Evolutionary conservation across 225 moss, liverwort and hornwort species (phyloP).

Genomic region (Bryum argenteum): DNA sequence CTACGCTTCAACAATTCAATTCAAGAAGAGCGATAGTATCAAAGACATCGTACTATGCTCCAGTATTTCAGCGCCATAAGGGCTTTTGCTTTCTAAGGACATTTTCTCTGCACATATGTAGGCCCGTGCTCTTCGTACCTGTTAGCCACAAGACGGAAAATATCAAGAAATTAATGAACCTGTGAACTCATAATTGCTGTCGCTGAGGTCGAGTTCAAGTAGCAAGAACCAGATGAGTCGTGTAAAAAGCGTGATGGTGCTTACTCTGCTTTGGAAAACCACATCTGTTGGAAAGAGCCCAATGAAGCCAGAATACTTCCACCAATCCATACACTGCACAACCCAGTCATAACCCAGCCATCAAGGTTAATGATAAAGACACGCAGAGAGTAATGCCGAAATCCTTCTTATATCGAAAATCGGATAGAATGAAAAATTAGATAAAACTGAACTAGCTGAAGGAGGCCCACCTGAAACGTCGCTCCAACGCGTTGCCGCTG

Average conservation of each 20-base stretch:
- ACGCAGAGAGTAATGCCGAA: background rate
- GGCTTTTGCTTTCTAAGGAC: slow-evolving; percentile 44
- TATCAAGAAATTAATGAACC: background rate
- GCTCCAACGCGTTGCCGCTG: slow-evolving; percentile 84
- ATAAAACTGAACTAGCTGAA: background rate
- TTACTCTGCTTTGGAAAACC: slow-evolving; percentile 94
- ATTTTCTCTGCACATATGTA: slow-evolving; percentile 68
- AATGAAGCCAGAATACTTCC: slow-evolving; percentile 93
- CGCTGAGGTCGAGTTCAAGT: no score
- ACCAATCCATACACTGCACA: slow-evolving; percentile 85
- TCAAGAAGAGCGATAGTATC: background rate
- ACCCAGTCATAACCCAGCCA: slow-evolving; percentile 20
- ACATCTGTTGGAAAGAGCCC: slow-evolving; percentile 97
- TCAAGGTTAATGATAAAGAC: background rate
- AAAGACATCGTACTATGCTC: slow-evolving; percentile 21
- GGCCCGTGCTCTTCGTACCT: slow-evolving; percentile 67
- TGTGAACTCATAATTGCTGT: no score
- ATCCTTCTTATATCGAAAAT: background rate
- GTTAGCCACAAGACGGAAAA: slow-evolving; percentile 19
- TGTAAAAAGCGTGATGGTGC: background rate
- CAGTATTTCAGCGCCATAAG: slow-evolving; percentile 2
- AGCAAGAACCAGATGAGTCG: background rate
- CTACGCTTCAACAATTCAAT: slow-evolving; percentile 9
- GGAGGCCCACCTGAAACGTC: slow-evolving; percentile 68
- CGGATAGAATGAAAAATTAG: background rate